These are phyloP conservation scores for Trichoderma polysporum DNA, from an alignment of 2,329 filamentous ascomycete genomes.

Conservation along the genomic window DNA sequence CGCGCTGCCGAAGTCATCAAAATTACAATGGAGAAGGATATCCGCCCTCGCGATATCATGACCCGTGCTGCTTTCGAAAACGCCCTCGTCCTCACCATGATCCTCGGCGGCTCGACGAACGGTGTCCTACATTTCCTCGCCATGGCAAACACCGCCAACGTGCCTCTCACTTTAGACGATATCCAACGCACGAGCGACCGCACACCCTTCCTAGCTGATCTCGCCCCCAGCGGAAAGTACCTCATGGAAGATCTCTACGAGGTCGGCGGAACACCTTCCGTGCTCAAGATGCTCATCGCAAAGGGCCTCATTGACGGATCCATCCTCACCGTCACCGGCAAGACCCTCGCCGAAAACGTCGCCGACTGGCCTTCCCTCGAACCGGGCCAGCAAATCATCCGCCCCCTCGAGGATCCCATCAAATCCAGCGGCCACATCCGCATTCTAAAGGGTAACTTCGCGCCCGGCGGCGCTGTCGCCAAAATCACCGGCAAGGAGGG, in stretches of 20 bases:
- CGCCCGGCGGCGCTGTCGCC: constrained; percentile 84
- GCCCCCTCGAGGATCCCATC: constrained; percentile 70
- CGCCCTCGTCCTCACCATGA: constrained; percentile 86
- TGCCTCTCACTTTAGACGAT: constrained; percentile 76
- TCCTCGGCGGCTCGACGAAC: constrained; percentile 87
- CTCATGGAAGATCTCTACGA: constrained; percentile 87
- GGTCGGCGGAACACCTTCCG: constrained; percentile 79
- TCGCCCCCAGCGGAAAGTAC: constrained; percentile 80
- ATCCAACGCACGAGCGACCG: constrained; percentile 78
- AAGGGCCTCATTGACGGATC: constrained; percentile 72
- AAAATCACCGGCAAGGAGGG: constrained; percentile 98
- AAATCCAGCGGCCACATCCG: constrained; percentile 85
- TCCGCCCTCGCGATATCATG: constrained; percentile 76
- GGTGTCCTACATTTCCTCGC: constrained; percentile 85
- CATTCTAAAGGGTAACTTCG: constrained; percentile 82
- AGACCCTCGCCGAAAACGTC: constrained; percentile 80
- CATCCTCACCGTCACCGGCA: constrained; percentile 80
- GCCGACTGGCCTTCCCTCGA: constrained; percentile 73
- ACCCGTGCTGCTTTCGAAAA: constrained; percentile 84
- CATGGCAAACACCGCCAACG: constrained; percentile 82
- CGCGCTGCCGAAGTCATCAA: constrained; percentile 77
- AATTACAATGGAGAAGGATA: constrained; percentile 77
- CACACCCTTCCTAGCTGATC: constrained; percentile 81
- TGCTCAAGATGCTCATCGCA: constrained; percentile 82
- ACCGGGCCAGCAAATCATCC: constrained; percentile 81